Conservation (phyloP, 495 filamentous ascomycete genomes). For the Penicillium paradoxum region DNA sequence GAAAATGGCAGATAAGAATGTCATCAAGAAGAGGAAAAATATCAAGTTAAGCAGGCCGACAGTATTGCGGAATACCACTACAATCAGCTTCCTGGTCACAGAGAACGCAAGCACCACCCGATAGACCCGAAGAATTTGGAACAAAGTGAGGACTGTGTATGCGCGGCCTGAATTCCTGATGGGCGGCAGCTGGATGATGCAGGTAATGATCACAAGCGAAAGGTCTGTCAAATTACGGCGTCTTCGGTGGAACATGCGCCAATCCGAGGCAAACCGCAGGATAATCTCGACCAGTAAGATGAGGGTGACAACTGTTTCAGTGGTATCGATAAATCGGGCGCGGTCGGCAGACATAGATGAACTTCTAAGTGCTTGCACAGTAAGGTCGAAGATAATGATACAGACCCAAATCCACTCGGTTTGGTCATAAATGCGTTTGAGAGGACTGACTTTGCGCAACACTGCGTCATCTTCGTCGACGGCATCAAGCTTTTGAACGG, state of each 20-base stretch:
- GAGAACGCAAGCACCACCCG: conserved; percentile 85
- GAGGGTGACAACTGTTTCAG: conserved; percentile 73
- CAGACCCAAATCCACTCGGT: conserved; percentile 74
- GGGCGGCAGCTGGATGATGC: conserved; percentile 77
- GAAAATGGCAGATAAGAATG: conserved; percentile 89
- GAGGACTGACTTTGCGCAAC: conserved; percentile 40
- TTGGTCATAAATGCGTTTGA: conserved; percentile 68
- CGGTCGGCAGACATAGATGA: conserved; percentile 60
- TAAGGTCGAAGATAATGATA: conserved; percentile 70
- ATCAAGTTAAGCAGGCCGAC: conserved; percentile 90
- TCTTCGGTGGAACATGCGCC: conserved; percentile 69
- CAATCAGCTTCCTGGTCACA: conserved; percentile 78
- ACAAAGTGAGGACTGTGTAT: conserved; percentile 88
- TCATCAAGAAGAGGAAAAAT: conserved; percentile 92
- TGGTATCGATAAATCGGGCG: conserved; percentile 52
- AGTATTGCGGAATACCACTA: conserved; percentile 84
- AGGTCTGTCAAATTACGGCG: conserved; percentile 76
- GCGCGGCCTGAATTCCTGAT: conserved; percentile 70
- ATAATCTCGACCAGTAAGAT: conserved; percentile 79
- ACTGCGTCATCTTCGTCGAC: conserved; percentile 32
- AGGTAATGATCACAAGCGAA: conserved; percentile 69
- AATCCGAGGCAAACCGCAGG: conserved; percentile 70
- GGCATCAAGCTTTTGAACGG: conserved; percentile 59
- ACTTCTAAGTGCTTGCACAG: conserved; percentile 71
- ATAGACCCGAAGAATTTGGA: conserved; percentile 91